phyloP scores from a whole-genome alignment of 2,329 filamentous ascomycete species.

The Sclerotinia borealis region DNA sequence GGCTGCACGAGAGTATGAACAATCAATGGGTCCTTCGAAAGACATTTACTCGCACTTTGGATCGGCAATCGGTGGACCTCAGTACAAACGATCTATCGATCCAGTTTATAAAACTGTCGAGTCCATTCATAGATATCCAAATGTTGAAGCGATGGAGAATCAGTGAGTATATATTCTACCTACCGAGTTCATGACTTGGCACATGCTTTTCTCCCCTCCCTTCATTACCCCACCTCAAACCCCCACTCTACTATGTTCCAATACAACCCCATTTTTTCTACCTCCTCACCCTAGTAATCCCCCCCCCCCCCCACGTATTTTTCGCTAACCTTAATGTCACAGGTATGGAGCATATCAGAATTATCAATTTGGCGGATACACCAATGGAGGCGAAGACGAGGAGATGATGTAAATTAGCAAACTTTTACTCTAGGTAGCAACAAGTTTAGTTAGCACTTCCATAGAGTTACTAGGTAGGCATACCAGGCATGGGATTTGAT shows the following conservation, averaged over 20 bases:
- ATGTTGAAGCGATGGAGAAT: constrained; percentile 31
- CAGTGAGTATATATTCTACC: constrained; percentile 17
- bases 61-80: constrained; percentile 34
- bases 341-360: constrained; percentile 25
- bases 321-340: neutral
- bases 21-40: constrained; percentile 38
- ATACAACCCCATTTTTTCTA: neutral
- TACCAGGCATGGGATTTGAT: constrained; percentile 2
- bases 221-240: constrained; percentile 1
- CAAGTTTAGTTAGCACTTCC: constrained; percentile 21
- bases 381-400: constrained; percentile 28
- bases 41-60: constrained; percentile 42
- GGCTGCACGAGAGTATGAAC: constrained; percentile 57
- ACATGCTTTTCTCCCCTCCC: neutral
- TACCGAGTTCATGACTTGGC: neutral
- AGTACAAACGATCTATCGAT: constrained; percentile 55
- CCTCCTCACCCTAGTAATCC: neutral
- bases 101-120: constrained; percentile 52
- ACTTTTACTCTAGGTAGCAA: constrained; percentile 21
- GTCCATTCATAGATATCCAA: constrained; percentile 24
- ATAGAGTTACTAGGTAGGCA: constrained; percentile 19
- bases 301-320: neutral
- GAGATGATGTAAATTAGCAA: constrained; percentile 33
- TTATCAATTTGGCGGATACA: constrained; percentile 22
- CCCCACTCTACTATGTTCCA: neutral